phyloP scores from a whole-genome alignment of 2,329 filamentous ascomycete genomes.

The Ascochyta clinopodiicola region DNA sequence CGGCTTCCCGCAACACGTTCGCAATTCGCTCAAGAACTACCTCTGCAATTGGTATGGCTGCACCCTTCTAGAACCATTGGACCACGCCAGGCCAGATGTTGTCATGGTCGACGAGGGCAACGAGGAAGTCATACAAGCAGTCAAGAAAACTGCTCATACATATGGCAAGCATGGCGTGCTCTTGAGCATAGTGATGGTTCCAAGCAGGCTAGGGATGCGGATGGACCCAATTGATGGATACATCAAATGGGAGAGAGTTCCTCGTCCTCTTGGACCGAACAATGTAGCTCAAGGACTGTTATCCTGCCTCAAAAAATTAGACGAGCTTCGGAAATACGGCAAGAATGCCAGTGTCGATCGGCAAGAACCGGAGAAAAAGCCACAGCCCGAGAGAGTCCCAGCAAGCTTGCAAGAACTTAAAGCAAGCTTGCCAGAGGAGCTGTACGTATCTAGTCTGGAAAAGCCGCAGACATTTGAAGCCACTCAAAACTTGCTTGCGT shows the following conservation, averaged over 20 bases:
- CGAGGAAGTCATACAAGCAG: conserved; percentile 2
- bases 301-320: conserved; percentile 7
- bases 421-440: neutral
- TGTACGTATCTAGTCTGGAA: neutral
- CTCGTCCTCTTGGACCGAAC: conserved; percentile 13
- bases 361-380: neutral
- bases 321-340: conserved; percentile 6
- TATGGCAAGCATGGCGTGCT: conserved; percentile 20
- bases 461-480: neutral
- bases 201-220: conserved; percentile 7
- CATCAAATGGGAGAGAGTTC: conserved; percentile 13
- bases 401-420: neutral
- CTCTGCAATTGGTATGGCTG: conserved; percentile 18
- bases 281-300: conserved; percentile 8
- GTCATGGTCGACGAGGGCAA: conserved; percentile 22
- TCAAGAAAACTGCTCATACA: conserved; percentile 3
- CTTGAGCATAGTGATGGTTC: conserved; percentile 14
- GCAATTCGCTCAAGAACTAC: conserved; percentile 6
- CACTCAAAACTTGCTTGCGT: neutral
- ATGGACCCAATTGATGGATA: conserved; percentile 15
- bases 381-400: neutral
- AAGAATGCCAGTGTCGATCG: neutral
- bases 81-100: conserved; percentile 16
- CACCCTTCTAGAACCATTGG: conserved; percentile 4
- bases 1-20: conserved; percentile 12